phyloP scores from a whole-genome alignment of 2,329 filamentous ascomycete genomes.

The Shiraia sp. region DNA sequence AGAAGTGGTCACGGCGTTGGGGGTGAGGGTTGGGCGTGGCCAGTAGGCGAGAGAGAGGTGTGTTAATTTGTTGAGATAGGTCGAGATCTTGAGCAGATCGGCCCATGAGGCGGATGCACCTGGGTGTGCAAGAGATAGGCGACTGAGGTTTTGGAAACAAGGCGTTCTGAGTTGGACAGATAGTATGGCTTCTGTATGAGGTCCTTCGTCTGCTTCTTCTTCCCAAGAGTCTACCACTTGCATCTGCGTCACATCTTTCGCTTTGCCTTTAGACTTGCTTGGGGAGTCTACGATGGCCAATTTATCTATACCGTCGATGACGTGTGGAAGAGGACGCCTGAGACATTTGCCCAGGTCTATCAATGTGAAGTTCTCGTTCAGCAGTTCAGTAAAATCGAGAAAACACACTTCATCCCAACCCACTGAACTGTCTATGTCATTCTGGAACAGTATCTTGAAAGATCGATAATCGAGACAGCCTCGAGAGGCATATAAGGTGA shows the following conservation, averaged over 20 bases:
- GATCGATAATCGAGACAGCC: constrained; percentile 47
- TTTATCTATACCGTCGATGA: constrained; percentile 15
- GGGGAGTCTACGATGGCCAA: constrained; percentile 13
- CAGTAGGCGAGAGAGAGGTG: constrained; percentile 67
- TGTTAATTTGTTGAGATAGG: constrained; percentile 59
- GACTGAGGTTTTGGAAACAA: constrained; percentile 58
- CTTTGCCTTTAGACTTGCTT: constrained; percentile 5
- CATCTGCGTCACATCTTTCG: constrained; percentile 13
- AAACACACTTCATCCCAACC: constrained; percentile 52
- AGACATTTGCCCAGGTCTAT: constrained; percentile 54
- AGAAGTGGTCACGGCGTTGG: constrained; percentile 54
- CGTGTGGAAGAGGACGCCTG: constrained; percentile 8
- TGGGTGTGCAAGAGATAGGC: constrained; percentile 62
- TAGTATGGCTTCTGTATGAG: not conserved
- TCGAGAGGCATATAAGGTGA: constrained; percentile 55
- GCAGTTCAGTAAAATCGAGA: constrained; percentile 57
- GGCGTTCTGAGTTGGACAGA: constrained; percentile 24
- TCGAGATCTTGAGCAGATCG: constrained; percentile 57
- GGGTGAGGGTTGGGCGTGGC: constrained; percentile 62
- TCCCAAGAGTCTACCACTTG: constrained; percentile 54
- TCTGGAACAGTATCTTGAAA: constrained; percentile 56
- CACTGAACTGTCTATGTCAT: constrained; percentile 35
- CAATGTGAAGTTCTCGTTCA: constrained; percentile 55
- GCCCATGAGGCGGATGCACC: constrained; percentile 56
- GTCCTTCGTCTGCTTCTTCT: constrained; percentile 39